Evolutionary conservation across 1,139 yeast genomes (phyloP).

Genomic region (Sugiyamaella sp.): DNA sequence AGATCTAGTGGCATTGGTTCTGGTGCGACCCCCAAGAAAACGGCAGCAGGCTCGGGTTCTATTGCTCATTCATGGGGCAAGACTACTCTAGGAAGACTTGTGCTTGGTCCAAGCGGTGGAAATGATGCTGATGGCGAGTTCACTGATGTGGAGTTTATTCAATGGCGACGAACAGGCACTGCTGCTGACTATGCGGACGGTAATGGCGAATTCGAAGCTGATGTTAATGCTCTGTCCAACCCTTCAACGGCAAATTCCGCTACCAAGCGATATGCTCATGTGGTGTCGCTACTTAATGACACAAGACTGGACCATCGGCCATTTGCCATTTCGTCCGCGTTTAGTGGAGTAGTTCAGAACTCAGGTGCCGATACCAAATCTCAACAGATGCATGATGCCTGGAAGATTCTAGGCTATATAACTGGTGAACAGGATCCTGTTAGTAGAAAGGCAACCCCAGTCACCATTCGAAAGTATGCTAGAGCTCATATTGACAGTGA

Average conservation of each 20-base stretch:
- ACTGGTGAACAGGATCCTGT: conserved; percentile 31
- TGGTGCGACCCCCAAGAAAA: conserved; percentile 12
- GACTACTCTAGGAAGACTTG: conserved; percentile 40
- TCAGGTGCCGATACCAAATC: conserved; percentile 42
- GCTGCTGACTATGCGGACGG: conserved; percentile 1
- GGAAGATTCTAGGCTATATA: conserved; percentile 41
- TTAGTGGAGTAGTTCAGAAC: conserved; percentile 50
- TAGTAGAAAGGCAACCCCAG: conserved; percentile 24
- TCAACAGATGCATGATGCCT: conserved; percentile 44
- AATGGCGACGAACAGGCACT: conserved; percentile 29
- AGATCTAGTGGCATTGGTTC: conserved; percentile 1
- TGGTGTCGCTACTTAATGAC: conserved; percentile 70
- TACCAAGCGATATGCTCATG: conserved; percentile 64
- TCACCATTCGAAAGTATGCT: conserved; percentile 54
- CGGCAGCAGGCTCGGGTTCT: background rate
- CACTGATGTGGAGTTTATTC: conserved; percentile 38
- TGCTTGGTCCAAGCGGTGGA: conserved; percentile 42
- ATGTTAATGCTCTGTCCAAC: background rate
- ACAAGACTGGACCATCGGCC: conserved; percentile 57
- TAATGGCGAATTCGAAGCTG: conserved; percentile 14
- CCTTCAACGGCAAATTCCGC: conserved; percentile 18
- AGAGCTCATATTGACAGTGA: conserved; percentile 43
- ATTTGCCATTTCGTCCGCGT: conserved; percentile 56
- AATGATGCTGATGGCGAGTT: conserved; percentile 33
- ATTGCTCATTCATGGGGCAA: conserved; percentile 38